phyloP scores from a whole-genome alignment of 257 asterid genomes.

The Nicotiana noctiflora region DNA sequence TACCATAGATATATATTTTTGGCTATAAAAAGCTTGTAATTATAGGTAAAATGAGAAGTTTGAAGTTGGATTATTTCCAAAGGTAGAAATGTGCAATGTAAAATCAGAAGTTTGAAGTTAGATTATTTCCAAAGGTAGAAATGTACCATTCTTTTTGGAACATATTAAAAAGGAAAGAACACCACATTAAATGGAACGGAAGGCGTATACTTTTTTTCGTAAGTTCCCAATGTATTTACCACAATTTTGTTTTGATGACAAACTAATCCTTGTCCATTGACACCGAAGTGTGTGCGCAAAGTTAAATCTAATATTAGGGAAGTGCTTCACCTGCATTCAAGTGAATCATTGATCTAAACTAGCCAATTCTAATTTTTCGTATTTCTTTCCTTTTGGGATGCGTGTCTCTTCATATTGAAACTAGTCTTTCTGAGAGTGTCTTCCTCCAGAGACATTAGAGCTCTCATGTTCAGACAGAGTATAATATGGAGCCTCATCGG shows the following conservation, averaged over 20 bases:
- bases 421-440: neutral
- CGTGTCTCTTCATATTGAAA: neutral
- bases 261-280: neutral
- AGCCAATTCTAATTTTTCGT: neutral
- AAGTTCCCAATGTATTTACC: neutral
- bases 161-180: neutral
- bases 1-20: neutral
- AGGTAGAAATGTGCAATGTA: no score
- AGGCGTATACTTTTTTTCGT: neutral
- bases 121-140: neutral
- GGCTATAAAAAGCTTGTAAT: neutral
- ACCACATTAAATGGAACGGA: neutral
- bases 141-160: neutral
- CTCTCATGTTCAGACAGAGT: neutral
- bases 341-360: neutral
- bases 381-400: neutral
- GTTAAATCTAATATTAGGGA: neutral
- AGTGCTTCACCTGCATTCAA: neutral
- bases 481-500: neutral
- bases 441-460: neutral
- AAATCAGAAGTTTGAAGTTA: no score
- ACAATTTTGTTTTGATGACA: neutral
- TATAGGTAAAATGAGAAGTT: neutral
- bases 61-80: no score
- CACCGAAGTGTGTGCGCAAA: neutral